Conservation (phyloP, 2,329 filamentous ascomycete genomes). For the Aspergillus brasiliensis region DNA sequence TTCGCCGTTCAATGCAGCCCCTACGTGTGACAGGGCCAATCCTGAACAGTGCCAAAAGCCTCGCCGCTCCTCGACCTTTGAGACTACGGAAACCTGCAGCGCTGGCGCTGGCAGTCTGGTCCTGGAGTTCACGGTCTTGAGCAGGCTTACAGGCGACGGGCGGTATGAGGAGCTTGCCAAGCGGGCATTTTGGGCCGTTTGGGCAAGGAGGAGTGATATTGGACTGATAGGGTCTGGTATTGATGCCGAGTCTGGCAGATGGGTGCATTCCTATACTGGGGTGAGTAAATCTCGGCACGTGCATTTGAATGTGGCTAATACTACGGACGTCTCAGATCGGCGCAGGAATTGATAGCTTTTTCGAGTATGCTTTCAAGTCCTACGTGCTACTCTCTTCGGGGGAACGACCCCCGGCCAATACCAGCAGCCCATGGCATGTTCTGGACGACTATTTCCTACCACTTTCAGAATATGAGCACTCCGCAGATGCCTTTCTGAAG, state of each 20-base stretch:
- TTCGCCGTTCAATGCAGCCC: slow-evolving; percentile 68
- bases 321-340: slow-evolving; percentile 64
- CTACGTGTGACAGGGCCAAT: slow-evolving; percentile 48
- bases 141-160: slow-evolving; percentile 79
- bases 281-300: slow-evolving; percentile 31
- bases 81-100: slow-evolving; percentile 95
- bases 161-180: slow-evolving; percentile 91
- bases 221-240: slow-evolving; percentile 89
- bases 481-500: slow-evolving; percentile 74
- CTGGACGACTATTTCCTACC: slow-evolving; percentile 67
- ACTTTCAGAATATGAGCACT: slow-evolving; percentile 66
- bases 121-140: slow-evolving; percentile 88
- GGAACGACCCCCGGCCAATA: slow-evolving; percentile 39
- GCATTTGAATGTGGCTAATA: slow-evolving; percentile 3
- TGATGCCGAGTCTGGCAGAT: slow-evolving; percentile 85
- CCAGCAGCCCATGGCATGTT: slow-evolving; percentile 48
- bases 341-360: slow-evolving; percentile 96
- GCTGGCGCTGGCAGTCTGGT: slow-evolving; percentile 95
- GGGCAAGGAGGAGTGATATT: slow-evolving; percentile 80
- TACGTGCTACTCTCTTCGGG: slow-evolving; percentile 85
- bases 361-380: slow-evolving; percentile 95
- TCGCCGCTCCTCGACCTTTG: slow-evolving; percentile 46
- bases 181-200: slow-evolving; percentile 95
- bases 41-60: slow-evolving; percentile 47
- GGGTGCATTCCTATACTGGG: slow-evolving; percentile 86